These are phyloP conservation scores for Microbotryum intermedium DNA, from an alignment of 1,284 basidiomycete genomes.

Conservation along the genomic window DNA sequence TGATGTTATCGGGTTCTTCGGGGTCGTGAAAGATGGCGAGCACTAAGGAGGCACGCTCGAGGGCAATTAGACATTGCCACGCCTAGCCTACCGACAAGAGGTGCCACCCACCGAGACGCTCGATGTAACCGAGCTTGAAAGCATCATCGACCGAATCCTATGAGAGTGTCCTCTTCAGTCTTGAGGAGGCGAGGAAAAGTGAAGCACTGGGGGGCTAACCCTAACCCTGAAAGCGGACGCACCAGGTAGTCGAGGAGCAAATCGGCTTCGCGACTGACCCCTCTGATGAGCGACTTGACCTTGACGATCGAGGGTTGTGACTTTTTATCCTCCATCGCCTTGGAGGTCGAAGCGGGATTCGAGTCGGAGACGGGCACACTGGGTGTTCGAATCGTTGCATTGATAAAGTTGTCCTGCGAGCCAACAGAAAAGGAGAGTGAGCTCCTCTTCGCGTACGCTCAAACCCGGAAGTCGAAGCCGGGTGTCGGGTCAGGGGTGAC, in stretches of 20 bases:
- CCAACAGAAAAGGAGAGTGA: too few relatives aligned
- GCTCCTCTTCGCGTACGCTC: too few relatives aligned
- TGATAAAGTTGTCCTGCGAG: too few relatives aligned
- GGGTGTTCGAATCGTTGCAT: too few relatives aligned
- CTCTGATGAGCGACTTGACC: slow-evolving; percentile 58
- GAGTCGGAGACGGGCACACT: slow-evolving; percentile 20
- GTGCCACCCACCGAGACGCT: slow-evolving; percentile 19
- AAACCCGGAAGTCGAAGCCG: too few relatives aligned
- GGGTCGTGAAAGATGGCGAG: slow-evolving; percentile 62
- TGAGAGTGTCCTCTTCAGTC: background rate
- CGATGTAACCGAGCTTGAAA: slow-evolving; percentile 27
- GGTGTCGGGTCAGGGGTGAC: too few relatives aligned
- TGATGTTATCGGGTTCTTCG: slow-evolving; percentile 28
- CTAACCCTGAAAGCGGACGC: slow-evolving; percentile 22
- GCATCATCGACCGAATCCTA: slow-evolving; percentile 25
- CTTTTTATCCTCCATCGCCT: slow-evolving; percentile 41
- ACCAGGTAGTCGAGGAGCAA: slow-evolving; percentile 67
- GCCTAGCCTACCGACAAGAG: background rate
- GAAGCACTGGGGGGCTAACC: too few relatives aligned
- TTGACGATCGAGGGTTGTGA: slow-evolving; percentile 34
- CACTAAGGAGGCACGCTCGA: slow-evolving; percentile 35
- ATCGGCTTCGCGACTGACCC: slow-evolving; percentile 68
- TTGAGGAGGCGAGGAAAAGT: too few relatives aligned
- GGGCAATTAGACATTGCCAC: background rate
- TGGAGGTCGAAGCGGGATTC: slow-evolving; percentile 49